These are phyloP conservation scores for Phytophthora fragariaefolia DNA, from an alignment of 352 stramenopile species.

Conservation along the genomic window DNA sequence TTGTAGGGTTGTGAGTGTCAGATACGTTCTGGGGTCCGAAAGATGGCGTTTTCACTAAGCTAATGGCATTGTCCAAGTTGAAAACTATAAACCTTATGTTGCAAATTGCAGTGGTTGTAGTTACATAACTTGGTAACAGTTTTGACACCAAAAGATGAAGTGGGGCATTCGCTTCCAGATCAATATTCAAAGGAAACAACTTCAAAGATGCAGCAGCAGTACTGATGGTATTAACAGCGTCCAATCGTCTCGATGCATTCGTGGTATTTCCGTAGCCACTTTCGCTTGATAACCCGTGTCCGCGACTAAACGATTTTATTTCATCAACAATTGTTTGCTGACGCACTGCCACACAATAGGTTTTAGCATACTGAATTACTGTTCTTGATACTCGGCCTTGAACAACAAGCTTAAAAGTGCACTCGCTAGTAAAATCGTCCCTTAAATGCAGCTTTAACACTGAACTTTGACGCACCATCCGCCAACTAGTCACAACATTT, in stretches of 20 bases:
- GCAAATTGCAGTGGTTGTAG: constrained; percentile 1
- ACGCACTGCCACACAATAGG: neutral
- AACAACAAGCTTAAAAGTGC: constrained; percentile 19
- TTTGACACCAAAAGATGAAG: constrained; percentile 15
- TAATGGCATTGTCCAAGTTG: constrained; percentile 4
- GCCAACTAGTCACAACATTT: constrained; percentile 26
- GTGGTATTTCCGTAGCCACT: neutral
- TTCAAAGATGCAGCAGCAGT: constrained; percentile 1
- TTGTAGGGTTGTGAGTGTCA: constrained; percentile 3
- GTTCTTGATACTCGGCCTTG: constrained; percentile 4
- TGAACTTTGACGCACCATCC: constrained; percentile 22
- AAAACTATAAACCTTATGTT: constrained; percentile 26
- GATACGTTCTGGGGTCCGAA: constrained; percentile 17
- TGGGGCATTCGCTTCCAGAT: constrained; percentile 9
- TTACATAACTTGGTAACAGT: neutral
- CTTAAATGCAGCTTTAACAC: constrained; percentile 18
- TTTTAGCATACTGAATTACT: constrained; percentile 14
- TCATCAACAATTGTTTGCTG: neutral
- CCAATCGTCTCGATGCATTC: neutral
- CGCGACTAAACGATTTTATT: neutral
- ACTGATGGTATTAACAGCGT: neutral
- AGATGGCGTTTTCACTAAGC: constrained; percentile 8
- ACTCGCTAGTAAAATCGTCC: constrained; percentile 14
- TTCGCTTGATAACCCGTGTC: neutral
- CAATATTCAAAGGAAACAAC: constrained; percentile 6